Base-by-base conservation (phyloP, 257 asterid genomes). In the Solanum megistacrolobum region DNA sequence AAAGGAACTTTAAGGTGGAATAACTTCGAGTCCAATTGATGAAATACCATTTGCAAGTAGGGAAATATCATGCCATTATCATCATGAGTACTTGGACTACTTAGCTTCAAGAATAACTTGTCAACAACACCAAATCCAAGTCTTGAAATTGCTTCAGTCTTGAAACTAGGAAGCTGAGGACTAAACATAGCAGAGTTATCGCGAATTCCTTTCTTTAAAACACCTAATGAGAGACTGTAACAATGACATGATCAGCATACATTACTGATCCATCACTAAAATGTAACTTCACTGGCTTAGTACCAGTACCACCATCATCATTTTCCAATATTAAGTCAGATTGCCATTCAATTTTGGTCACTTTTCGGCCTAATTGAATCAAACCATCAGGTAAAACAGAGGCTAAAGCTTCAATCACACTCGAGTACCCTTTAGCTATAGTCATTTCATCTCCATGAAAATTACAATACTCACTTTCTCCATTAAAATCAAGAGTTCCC, bases 151-250 rank as follows among this genome's bases (percentile, higher is more conserved):
- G 99, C 99, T 23, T 88, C 65, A 0, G 85, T 71, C 86, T 96
- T 96, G n/a, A 83, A 92, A 74, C 21, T 31, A 6, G 99, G 99
- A 13, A 96, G 91, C 9, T 94, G 92, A 12, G 99, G 98, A n/a
- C 86, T 85, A 90, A 96, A 96, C 87, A 66, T 25, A 66, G 73
- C 34, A 66, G 34, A 66, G 34, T 66, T 29, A 27, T 66, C 20
- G 73, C 25, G 25, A 55, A 55, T 55, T 55, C 73, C 35, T 66
- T 66, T 66, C 25, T 96, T 96, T 5, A 95, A 91, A 46, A 95
- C 98, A 0, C 99, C 99, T 0, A 95, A 94, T 2, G 99, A 95
- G 99, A 95, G 38, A 94, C 98, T 1, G 99, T 96, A 6, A 95
- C 89, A 12, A 96, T 93, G 1, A 96, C 98, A 71, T 96, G 99